Evolutionary conservation across 345 rosid genomes (phyloP).

Genomic region (Hypericum perforatum): DNA sequence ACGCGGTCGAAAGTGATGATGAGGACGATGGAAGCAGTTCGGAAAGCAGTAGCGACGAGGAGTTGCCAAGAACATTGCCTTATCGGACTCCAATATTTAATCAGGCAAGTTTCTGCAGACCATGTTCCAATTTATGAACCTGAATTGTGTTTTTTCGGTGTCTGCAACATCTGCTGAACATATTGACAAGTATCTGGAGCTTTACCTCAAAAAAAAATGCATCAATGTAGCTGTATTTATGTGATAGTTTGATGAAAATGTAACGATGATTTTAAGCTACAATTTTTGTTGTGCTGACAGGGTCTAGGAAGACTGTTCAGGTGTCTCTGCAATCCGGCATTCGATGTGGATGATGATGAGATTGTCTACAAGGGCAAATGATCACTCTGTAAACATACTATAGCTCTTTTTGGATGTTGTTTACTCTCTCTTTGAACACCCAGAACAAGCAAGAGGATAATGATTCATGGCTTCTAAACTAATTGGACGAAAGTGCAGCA

Average conservation of each 20-base stretch:
- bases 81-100: constrained; percentile 79
- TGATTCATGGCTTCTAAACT: too few species aligned
- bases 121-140: too few species aligned
- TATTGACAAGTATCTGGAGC: too few species aligned
- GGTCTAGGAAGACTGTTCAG: constrained; percentile 94
- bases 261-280: neutral
- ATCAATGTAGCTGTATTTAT: neutral
- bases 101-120: constrained; percentile 37
- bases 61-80: constrained; percentile 49
- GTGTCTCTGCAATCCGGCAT: constrained; percentile 94
- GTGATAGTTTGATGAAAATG: neutral
- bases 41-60: constrained; percentile 72
- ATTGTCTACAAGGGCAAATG: constrained; percentile 74
- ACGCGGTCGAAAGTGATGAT: constrained; percentile 35
- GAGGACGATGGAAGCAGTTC: constrained; percentile 37
- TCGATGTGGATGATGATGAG: constrained; percentile 91
- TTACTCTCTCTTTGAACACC: too few species aligned
- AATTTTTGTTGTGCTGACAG: constrained; percentile 22
- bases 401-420: too few species aligned
- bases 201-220: too few species aligned
- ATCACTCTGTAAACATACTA: neutral
- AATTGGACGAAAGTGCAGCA: too few species aligned
- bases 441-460: too few species aligned
- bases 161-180: too few species aligned
- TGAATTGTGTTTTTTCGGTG: too few species aligned